Evolutionary conservation across 73 alveolate species (phyloP).

Genomic region (Paramecium primaurelia): DNA sequence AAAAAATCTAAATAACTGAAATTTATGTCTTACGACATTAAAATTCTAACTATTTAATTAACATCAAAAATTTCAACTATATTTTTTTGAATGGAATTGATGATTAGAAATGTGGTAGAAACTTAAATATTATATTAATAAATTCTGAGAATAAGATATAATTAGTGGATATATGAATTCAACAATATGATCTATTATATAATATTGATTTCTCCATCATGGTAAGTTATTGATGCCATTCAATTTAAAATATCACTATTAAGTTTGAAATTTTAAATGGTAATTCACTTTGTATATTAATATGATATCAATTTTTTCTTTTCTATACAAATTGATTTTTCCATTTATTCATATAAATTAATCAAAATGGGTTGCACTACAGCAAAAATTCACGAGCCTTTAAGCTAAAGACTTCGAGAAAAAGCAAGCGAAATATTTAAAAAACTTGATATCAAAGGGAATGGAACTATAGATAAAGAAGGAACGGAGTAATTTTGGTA

Average conservation of each 20-base stretch:
- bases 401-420: background rate
- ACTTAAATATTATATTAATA: background rate
- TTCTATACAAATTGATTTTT: conserved; percentile 5
- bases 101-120: background rate
- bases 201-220: background rate
- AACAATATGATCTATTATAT: background rate
- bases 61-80: no score
- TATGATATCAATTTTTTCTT: background rate
- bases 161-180: background rate
- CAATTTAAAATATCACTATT: background rate
- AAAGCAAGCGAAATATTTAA: conserved; percentile 53
- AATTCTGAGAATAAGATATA: background rate
- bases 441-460: conserved; percentile 38
- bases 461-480: conserved; percentile 43
- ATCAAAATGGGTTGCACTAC: conserved; percentile 26
- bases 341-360: background rate
- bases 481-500: conserved; percentile 56
- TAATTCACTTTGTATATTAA: background rate
- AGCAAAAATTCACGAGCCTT: conserved; percentile 3
- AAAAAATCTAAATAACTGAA: no score
- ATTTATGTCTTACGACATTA: no score
- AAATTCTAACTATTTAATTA: no score
- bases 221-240: background rate
- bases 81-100: background rate
- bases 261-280: background rate